A percentile compares a stretch with the other conserved stretches of the same genome.
Conservation (phyloP, 2,329 filamentous ascomycete species). For the Stagonosporopsis tanaceti region DNA sequence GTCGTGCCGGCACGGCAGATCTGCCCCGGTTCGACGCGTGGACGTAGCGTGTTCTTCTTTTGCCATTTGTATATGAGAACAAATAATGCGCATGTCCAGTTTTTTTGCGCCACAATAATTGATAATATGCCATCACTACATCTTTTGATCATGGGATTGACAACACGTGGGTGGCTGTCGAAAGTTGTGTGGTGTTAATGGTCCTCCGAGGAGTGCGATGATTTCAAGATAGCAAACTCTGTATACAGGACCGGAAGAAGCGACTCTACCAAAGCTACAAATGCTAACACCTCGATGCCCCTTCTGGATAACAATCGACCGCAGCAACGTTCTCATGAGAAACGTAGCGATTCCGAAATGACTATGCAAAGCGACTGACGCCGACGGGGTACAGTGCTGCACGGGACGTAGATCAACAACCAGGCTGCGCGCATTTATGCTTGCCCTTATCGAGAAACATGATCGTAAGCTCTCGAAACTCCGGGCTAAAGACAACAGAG, state of each 20-base stretch:
- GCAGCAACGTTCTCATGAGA: too few species aligned
- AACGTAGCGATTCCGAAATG: too few species aligned
- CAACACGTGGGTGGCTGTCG: too few species aligned
- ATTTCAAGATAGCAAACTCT: background rate
- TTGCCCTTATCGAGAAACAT: background rate
- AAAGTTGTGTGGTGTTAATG: too few species aligned
- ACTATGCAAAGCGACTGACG: background rate
- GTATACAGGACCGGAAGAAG: background rate
- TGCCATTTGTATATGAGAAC: background rate
- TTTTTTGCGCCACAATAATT: too few species aligned
- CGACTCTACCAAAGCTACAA: background rate
- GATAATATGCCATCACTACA: too few species aligned
- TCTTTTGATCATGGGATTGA: too few species aligned
- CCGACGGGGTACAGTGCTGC: background rate
- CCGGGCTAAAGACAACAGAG: background rate
- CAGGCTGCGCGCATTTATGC: too few species aligned
- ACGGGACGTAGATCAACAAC: background rate
- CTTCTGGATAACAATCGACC: too few species aligned
- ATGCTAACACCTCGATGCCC: background rate
- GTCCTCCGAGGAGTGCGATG: background rate
- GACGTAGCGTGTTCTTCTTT: background rate
- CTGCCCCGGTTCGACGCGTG: conserved; percentile 5
- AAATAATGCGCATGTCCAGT: background rate
- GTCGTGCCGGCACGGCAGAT: conserved; percentile 5
- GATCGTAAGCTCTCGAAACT: background rate